Conservation (phyloP, 2,329 filamentous ascomycete species). For the Fusarium equiseti region DNA sequence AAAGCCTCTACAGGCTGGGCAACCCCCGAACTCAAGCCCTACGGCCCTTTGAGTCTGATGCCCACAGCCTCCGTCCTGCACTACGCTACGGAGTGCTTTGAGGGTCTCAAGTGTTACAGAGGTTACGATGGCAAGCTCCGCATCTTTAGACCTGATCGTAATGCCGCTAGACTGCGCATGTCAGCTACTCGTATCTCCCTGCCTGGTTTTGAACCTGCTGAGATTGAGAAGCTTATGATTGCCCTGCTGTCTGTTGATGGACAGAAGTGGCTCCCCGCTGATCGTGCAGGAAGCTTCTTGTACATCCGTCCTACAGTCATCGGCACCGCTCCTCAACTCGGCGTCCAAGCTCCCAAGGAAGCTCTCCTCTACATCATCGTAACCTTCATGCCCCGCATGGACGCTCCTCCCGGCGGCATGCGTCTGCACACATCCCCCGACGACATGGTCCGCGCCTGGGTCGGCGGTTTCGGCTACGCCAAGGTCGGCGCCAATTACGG, state of each 20-base stretch:
- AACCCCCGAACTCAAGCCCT: constrained; percentile 79
- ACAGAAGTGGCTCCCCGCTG: constrained; percentile 81
- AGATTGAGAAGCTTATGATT: constrained; percentile 80
- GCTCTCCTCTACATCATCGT: constrained; percentile 90
- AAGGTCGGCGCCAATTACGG: constrained; percentile 97
- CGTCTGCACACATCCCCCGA: constrained; percentile 82
- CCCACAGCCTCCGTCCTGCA: constrained; percentile 85
- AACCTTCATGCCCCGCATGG: constrained; percentile 70
- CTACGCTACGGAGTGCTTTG: constrained; percentile 93
- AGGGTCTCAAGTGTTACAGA: constrained; percentile 85
- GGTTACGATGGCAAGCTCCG: constrained; percentile 80
- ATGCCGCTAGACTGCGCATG: constrained; percentile 73
- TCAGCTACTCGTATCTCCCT: constrained; percentile 76
- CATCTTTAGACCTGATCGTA: constrained; percentile 81
- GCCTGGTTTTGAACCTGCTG: constrained; percentile 76
- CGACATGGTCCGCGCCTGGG: constrained; percentile 91
- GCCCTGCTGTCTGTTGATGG: constrained; percentile 80
- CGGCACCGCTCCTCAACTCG: constrained; percentile 82
- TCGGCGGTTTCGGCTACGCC: constrained; percentile 90
- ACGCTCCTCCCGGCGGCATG: constrained; percentile 68
- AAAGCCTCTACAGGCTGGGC: constrained; percentile 75
- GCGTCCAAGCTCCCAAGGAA: constrained; percentile 82
- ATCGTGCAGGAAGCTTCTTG: constrained; percentile 76
- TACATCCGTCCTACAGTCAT: constrained; percentile 92
- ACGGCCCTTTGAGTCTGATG: constrained; percentile 81